Evolutionary conservation across 805 yeast species (phyloP).

Genomic region (Clavispora fructus): DNA sequence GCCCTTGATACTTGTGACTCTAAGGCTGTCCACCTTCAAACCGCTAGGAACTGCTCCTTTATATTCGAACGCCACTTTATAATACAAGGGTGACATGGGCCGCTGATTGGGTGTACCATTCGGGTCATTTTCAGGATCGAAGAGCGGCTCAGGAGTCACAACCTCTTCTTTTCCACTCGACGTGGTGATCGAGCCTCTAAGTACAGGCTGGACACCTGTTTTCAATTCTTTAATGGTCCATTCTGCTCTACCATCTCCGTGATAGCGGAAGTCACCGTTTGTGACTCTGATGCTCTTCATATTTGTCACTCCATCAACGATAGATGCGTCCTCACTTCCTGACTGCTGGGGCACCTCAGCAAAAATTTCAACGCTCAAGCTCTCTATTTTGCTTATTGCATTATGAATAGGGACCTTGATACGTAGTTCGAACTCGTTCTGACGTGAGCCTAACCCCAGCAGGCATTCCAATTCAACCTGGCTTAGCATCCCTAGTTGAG

Average conservation of each 20-base stretch:
- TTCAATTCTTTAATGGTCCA: slow-evolving; percentile 61
- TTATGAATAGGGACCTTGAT: slow-evolving; percentile 36
- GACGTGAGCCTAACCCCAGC: slow-evolving; percentile 46
- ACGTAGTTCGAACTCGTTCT: slow-evolving; percentile 60
- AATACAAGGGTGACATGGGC: slow-evolving; percentile 26
- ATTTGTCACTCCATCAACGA: slow-evolving; percentile 17
- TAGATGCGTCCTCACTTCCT: slow-evolving; percentile 3
- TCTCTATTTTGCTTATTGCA: slow-evolving; percentile 30
- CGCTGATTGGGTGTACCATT: background rate
- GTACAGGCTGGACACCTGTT: slow-evolving; percentile 61
- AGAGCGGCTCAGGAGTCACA: background rate
- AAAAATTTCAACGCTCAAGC: slow-evolving; percentile 23
- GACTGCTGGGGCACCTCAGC: slow-evolving; percentile 5
- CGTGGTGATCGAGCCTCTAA: slow-evolving; percentile 50
- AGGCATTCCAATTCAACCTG: slow-evolving; percentile 50
- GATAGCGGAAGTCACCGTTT: slow-evolving; percentile 67
- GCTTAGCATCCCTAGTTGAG: slow-evolving; percentile 34
- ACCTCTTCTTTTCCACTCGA: background rate
- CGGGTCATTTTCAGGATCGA: background rate
- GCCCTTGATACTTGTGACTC: slow-evolving; percentile 54
- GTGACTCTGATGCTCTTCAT: slow-evolving; percentile 61
- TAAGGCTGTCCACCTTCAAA: slow-evolving; percentile 58
- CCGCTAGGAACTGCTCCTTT: slow-evolving; percentile 77
- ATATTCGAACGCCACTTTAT: slow-evolving; percentile 49
- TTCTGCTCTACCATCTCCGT: slow-evolving; percentile 47